Evolutionary conservation across 805 yeast genomes (phyloP), one percentile per base, ranked within the genome.

Genomic region (Sugiyamaella mastotermitis): DNA sequence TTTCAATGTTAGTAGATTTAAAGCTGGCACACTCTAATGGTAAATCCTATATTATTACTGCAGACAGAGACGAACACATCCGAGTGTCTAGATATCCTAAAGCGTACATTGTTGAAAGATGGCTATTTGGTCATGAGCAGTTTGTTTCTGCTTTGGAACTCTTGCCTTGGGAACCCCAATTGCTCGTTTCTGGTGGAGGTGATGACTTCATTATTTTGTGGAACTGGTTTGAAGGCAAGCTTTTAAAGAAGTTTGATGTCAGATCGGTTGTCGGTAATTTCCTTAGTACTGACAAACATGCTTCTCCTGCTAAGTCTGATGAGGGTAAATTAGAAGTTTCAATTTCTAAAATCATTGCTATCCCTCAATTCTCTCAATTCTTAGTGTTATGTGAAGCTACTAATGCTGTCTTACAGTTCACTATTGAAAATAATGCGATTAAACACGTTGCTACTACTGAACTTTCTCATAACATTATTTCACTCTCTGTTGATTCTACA

Each of bases 31-130:
- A 61, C 31, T 60, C 66, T 5, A 72, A 68, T 6, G 71, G 72
- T 42, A 66, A 69, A 45, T 64, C 58, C 31, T 81, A 61, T 43
- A 57, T 88, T 11, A 68, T 90, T 39, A 78, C 94, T 1, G 78
- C 88, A 26, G 99, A 92, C 64, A 74, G 98, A 61, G 99, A 92
- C 61, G 99, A 92, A 61, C 99, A 94, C 60, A 82, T 92, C 46
- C 74, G 94, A 57, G 69, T 92, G 13, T 75, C 95, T 2, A 72
- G 76, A 47, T 86, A 72, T 52, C 97, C 97, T 1, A 71, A 79
- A 46, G 67, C 88, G 3, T 85, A 68, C 50, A 75, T 87, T 18
- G 79, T 94, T 37, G 82, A 86, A 45, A 74, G 77, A 51, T 87
- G 85, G 77, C 66, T 88, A 37, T 85, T 85, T 58, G 97, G 95